phyloP scores from a whole-genome alignment of 1,284 basidiomycete species.

The Moesziomyces antarcticus region DNA sequence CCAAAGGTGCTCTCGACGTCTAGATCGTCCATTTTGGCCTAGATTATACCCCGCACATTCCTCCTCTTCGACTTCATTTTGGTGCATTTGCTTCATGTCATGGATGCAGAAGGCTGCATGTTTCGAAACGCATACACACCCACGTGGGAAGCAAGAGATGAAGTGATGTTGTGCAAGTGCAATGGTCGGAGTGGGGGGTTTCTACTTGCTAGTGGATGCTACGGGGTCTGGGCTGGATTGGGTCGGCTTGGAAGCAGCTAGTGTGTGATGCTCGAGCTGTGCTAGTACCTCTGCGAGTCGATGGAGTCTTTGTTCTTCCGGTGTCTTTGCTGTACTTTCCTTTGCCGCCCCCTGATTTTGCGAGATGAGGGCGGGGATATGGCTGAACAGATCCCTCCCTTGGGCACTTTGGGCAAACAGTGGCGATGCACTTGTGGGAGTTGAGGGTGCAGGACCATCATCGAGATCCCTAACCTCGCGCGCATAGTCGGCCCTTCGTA shows the following conservation, averaged over 20 bases:
- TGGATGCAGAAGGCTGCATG: too few relatives aligned
- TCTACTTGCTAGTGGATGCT: constrained; percentile 2
- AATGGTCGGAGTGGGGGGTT: background rate
- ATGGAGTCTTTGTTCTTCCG: constrained; percentile 27
- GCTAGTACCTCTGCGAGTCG: constrained; percentile 34
- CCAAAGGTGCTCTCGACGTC: constrained; percentile 22
- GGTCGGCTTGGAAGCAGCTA: constrained; percentile 1
- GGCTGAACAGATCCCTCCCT: constrained; percentile 32
- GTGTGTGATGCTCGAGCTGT: constrained; percentile 34
- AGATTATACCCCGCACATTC: background rate
- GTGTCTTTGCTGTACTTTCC: constrained; percentile 6
- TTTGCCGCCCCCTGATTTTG: background rate
- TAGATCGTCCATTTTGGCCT: constrained; percentile 25
- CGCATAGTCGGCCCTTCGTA: constrained; percentile 83
- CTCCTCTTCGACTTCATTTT: constrained; percentile 12
- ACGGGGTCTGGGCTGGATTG: too few relatives aligned
- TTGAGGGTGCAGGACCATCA: constrained; percentile 20
- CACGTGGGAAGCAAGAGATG: too few relatives aligned
- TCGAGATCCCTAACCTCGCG: constrained; percentile 61
- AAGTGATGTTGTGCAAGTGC: background rate
- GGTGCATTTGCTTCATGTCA: background rate
- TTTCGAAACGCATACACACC: too few relatives aligned
- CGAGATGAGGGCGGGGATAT: constrained; percentile 28
- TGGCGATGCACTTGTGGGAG: constrained; percentile 14
- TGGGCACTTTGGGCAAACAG: constrained; percentile 6